Evolutionary conservation across 2,329 filamentous ascomycete species (phyloP), one percentile per base, ranked within the genome.

Genomic region (Apiospora saccharicola): DNA sequence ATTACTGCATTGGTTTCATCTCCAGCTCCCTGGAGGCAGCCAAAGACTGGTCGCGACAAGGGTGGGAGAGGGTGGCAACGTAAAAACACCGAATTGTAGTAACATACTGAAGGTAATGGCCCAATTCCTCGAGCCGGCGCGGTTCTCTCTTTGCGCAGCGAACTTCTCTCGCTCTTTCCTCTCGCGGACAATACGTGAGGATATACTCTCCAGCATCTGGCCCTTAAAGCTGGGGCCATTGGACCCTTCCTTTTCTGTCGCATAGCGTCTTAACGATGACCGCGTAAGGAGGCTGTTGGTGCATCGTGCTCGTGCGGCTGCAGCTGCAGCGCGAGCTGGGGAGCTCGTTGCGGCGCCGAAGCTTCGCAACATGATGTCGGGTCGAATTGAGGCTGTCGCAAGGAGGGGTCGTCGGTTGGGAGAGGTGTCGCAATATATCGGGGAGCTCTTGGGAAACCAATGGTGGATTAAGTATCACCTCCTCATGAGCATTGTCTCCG

Each of bases 201-300:
- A 85, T 69, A 90, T 89, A 74, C 88, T 90, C 75, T 89, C 87
- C 77, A 89, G 88, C 76, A 91, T 85, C 81, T 91, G 89, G 26
- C 88, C 88, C 76, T 88, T 86, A 78, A 91, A 91, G 4, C 83
- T 81, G 67, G 84, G 76, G 22, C 81, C 83, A 37, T 69, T 16
- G 41, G 77, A 77, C 78, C 83, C 75, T 19, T 77, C 77, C 71
- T 77, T 78, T 26, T 79, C 76, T 10, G 77, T 80, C 26, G 80
- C 76, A 47, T 81, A 80, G 7, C 74, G 75, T 13, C 79, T 76
- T 16, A 71, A 24, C 53, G 70, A 69, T 24, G 72, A 67, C 6
- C 70, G 67, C 2, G 72, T 37, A 6, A 37, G 68, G 46, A 67
- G 57, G 57, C 72, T 72, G 37, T 16, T 53, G 26, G 75, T 44